Conservation (phyloP, 1,284 basidiomycete species). For the Fomes fomentarius region DNA sequence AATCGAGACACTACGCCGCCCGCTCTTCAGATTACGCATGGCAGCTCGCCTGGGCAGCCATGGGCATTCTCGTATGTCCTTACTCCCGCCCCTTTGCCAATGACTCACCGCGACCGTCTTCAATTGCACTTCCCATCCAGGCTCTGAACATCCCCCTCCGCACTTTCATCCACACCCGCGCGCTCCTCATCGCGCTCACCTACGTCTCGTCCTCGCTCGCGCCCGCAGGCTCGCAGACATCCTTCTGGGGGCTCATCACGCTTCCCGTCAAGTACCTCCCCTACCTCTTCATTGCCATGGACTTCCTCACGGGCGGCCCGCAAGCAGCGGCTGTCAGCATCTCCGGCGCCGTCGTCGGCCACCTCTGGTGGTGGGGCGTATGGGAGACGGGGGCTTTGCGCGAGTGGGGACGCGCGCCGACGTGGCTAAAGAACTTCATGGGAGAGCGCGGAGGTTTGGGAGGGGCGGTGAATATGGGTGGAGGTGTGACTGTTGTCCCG, state of each 20-base stretch:
- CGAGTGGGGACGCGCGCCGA: conserved; percentile 39
- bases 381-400: conserved; percentile 41
- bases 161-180: conserved; percentile 60
- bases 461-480: conserved; percentile 23
- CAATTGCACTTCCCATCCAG: conserved; percentile 30
- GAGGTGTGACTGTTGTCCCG: conserved; percentile 38
- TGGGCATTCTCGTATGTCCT: conserved; percentile 37
- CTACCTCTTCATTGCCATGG: conserved; percentile 73
- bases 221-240: conserved; percentile 66
- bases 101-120: background rate
- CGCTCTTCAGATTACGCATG: conserved; percentile 75
- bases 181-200: conserved; percentile 69
- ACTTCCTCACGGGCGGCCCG: conserved; percentile 70
- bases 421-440: conserved; percentile 40
- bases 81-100: background rate
- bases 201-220: conserved; percentile 73
- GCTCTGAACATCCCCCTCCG: conserved; percentile 68
- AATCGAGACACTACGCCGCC: conserved; percentile 58
- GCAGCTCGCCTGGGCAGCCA: conserved; percentile 65
- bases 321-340: conserved; percentile 56
- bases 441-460: conserved; percentile 31
- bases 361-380: conserved; percentile 78
- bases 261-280: conserved; percentile 78
- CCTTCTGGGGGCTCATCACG: conserved; percentile 74
- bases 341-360: conserved; percentile 76